Evolutionary conservation across 768 basidiomycete species (phyloP).

Genomic region (Pleurotus salmoneostramineus): DNA sequence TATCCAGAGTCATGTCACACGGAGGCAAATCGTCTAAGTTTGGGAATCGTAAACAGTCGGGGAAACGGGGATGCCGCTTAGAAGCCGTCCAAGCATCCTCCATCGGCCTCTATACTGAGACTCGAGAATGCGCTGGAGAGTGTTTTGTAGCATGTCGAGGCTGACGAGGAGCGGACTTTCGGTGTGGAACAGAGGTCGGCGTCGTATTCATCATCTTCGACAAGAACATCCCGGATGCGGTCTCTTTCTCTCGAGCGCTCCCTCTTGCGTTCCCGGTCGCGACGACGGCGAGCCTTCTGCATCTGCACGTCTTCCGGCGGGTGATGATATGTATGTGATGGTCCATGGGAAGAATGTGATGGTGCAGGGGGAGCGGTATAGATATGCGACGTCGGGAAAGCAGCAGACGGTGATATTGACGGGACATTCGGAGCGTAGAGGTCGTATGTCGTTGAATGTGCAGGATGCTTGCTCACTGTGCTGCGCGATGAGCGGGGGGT

Average conservation of each 20-base stretch:
- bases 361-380: not conserved
- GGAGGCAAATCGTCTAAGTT: not conserved
- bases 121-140: constrained; percentile 1
- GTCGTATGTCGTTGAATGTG: constrained; percentile 1
- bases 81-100: constrained; percentile 9
- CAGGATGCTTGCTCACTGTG: not conserved
- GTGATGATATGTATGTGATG: not conserved
- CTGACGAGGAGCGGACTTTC: not conserved
- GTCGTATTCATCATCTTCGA: constrained; percentile 1
- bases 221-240: constrained; percentile 5
- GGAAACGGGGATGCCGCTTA: not conserved
- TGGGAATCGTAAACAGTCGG: too few relatives aligned
- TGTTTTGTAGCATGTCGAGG: not conserved
- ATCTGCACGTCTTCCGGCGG: constrained; percentile 4
- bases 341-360: not conserved
- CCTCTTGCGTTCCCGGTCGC: constrained; percentile 6
- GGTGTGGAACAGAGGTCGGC: not conserved
- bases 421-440: not conserved
- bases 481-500: not conserved
- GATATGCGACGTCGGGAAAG: constrained; percentile 3
- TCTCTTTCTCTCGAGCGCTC: constrained; percentile 9
- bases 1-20: too few relatives aligned
- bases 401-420: not conserved
- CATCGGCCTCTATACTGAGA: constrained; percentile 2
- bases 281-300: constrained; percentile 6